Evolutionary conservation across 495 filamentous ascomycete genomes (phyloP), one percentile per base, ranked within the genome.

Genomic region (Xylaria venustula): DNA sequence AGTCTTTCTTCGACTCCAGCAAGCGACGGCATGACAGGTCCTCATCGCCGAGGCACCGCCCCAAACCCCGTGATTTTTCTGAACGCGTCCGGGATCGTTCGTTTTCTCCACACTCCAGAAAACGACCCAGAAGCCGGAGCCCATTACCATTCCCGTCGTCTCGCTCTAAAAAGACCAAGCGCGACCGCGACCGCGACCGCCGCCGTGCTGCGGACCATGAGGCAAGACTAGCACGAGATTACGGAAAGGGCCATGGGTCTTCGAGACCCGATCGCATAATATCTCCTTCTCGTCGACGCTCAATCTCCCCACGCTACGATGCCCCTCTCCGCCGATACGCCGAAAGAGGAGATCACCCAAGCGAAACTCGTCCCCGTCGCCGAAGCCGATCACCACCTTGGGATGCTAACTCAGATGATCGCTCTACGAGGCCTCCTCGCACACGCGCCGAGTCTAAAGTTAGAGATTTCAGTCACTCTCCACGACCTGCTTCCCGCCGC

Each of bases 371-470:
- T 32, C 40, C 56, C 54, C 66, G 60, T 9, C 64, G 66, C 45
- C 72, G 70, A 54, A 71, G 68, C 51, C 71, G 67, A 42, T 75
- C 76, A 28, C 70, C 71, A 34, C 62, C 44, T 25, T 67, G 61
- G 14, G 68, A 68, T 23, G 54, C 22, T 53, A 52, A 69, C 53
- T 34, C 28, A 14, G 66, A 69, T 25, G 64, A 67, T 17, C 48
- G 51, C 58, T 30, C 37, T 19, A 42, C 54, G 23, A 47, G 28
- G 14, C 60, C 54, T 22, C 6, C 47, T 50, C 67, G 62, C 23
- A 20, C 67, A n/a, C 64, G 55, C 15, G 47, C 53, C 28, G 63
- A 68, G 17, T 59, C 64, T n/a, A 68, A 65, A 36, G 51, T 28
- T 51, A 66, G 64, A 46, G 63, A 63, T 46, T 62, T 62, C 12